phyloP scores from a whole-genome alignment of 2,329 filamentous ascomycete species.

The Aspergillus carbonarius region DNA sequence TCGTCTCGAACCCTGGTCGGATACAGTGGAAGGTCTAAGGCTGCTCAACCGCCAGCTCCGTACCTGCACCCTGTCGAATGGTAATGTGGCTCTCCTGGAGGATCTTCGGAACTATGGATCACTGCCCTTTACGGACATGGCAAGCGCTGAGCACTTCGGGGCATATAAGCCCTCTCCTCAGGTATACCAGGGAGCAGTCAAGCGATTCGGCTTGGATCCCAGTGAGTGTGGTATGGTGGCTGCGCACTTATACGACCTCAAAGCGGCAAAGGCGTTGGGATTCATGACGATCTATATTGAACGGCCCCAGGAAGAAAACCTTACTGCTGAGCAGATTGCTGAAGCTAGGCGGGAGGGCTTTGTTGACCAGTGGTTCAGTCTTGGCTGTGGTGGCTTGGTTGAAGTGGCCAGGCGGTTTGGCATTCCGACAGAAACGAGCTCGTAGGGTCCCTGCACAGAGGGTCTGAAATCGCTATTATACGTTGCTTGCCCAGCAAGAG shows the following conservation, averaged over 20 bases:
- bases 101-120: constrained; percentile 62
- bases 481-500: neutral
- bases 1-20: constrained; percentile 66
- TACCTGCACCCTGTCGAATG: constrained; percentile 72
- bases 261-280: constrained; percentile 63
- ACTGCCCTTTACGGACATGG: constrained; percentile 62
- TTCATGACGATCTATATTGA: constrained; percentile 74
- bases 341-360: constrained; percentile 54
- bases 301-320: constrained; percentile 64
- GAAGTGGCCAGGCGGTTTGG: constrained; percentile 54
- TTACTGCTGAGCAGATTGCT: constrained; percentile 48
- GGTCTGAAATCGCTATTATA: neutral
- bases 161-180: constrained; percentile 71
- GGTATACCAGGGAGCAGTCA: constrained; percentile 68
- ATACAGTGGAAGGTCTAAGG: constrained; percentile 57
- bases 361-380: constrained; percentile 64
- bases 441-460: neutral
- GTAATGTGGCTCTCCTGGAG: constrained; percentile 64
- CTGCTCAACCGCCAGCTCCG: constrained; percentile 56
- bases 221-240: constrained; percentile 73
- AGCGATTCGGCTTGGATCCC: constrained; percentile 56
- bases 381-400: constrained; percentile 53
- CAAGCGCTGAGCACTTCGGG: constrained; percentile 68
- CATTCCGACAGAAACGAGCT: constrained; percentile 11
- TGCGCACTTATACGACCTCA: constrained; percentile 68